Conservation (phyloP, 1,139 yeast genomes). For the Kodamaea sp. region DNA sequence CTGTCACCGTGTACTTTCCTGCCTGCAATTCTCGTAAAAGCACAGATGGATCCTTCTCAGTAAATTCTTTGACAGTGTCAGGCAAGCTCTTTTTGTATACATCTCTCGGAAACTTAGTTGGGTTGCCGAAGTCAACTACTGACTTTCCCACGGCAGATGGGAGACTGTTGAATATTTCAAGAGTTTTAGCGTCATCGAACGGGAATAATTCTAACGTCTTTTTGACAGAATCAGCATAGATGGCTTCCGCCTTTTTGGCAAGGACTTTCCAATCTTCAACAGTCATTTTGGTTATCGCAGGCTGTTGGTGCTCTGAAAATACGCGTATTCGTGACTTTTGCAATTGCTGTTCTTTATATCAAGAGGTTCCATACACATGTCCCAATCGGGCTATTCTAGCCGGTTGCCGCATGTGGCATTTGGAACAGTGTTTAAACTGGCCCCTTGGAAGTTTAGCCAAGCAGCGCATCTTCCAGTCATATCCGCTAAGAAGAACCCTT, state of each 20-base stretch:
- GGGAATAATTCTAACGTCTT: slow-evolving; percentile 23
- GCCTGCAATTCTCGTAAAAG: slow-evolving; percentile 15
- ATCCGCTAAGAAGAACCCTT: too few species aligned
- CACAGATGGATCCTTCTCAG: slow-evolving; percentile 19
- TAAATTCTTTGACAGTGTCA: slow-evolving; percentile 13
- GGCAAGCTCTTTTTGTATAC: slow-evolving; percentile 16
- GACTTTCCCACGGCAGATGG: slow-evolving; percentile 22
- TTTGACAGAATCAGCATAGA: slow-evolving; percentile 15
- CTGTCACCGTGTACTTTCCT: slow-evolving; percentile 11
- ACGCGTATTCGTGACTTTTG: too few species aligned
- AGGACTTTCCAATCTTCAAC: slow-evolving; percentile 18
- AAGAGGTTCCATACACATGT: too few species aligned
- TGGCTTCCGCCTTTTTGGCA: slow-evolving; percentile 17
- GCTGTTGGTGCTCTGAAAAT: too few species aligned
- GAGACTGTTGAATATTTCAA: slow-evolving; percentile 14
- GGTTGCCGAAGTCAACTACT: slow-evolving; percentile 23
- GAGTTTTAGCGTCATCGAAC: slow-evolving; percentile 16
- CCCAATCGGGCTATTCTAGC: too few species aligned
- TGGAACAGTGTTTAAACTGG: too few species aligned
- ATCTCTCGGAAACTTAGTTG: slow-evolving; percentile 22
- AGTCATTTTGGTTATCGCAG: too few species aligned
- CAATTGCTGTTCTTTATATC: too few species aligned
- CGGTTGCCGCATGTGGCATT: too few species aligned
- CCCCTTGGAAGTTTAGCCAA: too few species aligned
- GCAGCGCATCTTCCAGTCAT: too few species aligned